Evolutionary conservation across 352 stramenopile genomes (phyloP).

Genomic region (Phytophthora rubi): DNA sequence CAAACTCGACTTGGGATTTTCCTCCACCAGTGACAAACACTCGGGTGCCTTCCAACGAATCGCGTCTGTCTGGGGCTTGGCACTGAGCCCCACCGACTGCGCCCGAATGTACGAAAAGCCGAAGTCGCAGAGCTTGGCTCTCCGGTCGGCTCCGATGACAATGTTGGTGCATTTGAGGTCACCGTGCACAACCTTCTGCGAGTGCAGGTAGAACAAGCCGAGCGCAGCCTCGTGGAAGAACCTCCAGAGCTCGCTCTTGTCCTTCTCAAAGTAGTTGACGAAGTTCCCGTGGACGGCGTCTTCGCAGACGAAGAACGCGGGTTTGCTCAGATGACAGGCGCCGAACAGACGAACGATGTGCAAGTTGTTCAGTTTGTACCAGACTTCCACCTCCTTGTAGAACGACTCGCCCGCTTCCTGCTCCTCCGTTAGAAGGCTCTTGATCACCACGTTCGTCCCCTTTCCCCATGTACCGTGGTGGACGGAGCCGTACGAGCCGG

Average conservation of each 20-base stretch:
- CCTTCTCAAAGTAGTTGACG: constrained; percentile 38
- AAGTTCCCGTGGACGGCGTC: constrained; percentile 50
- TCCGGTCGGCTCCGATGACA: constrained; percentile 61
- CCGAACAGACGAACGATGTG: constrained; percentile 51
- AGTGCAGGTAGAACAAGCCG: constrained; percentile 71
- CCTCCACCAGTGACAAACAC: constrained; percentile 35
- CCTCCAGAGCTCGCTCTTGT: constrained; percentile 30
- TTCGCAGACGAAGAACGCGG: constrained; percentile 48
- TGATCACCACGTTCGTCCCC: constrained; percentile 42
- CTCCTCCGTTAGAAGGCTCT: constrained; percentile 36
- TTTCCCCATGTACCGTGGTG: constrained; percentile 40
- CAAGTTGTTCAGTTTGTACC: constrained; percentile 41
- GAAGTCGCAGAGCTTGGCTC: constrained; percentile 55
- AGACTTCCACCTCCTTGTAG: constrained; percentile 44
- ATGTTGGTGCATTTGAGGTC: constrained; percentile 92
- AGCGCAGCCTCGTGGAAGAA: constrained; percentile 51
- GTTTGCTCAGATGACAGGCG: constrained; percentile 45
- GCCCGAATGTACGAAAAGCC: constrained; percentile 46
- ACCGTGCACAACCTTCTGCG: constrained; percentile 72
- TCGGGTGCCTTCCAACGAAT: constrained; percentile 52
- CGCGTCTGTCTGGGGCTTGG: constrained; percentile 42
- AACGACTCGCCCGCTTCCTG: constrained; percentile 29
- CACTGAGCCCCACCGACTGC: constrained; percentile 36
- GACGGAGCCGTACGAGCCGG: constrained; percentile 36
- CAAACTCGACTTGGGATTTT: background rate